phyloP scores from a whole-genome alignment of 441 rosid species.

The Flueggea neowawraea region DNA sequence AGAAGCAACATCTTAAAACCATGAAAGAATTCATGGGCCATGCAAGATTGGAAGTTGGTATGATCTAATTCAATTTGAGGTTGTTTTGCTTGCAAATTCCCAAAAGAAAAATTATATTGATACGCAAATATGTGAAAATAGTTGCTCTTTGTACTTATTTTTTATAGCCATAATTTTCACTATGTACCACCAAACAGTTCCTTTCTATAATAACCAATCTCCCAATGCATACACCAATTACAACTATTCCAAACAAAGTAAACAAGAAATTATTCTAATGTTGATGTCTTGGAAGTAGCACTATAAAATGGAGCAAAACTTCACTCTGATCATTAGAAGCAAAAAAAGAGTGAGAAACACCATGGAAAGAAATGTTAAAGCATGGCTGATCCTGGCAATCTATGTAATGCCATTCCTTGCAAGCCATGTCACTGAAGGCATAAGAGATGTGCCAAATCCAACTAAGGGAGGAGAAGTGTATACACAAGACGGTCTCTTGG shows the following conservation, averaged over 20 bases:
- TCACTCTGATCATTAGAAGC: neutral
- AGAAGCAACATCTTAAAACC: too few species aligned
- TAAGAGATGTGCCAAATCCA: slow-evolving; percentile 6
- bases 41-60: too few species aligned
- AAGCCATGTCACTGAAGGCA: slow-evolving; percentile 6
- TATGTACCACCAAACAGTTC: neutral
- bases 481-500: slow-evolving; percentile 13
- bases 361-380: slow-evolving; percentile 16
- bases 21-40: too few species aligned
- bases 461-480: slow-evolving; percentile 4
- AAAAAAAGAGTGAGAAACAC: neutral
- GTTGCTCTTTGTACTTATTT: too few species aligned
- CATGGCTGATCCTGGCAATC: slow-evolving; percentile 8
- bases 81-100: too few species aligned
- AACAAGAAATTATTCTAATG: neutral
- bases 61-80: too few species aligned
- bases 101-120: too few species aligned
- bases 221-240: neutral
- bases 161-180: neutral
- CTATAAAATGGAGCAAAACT: neutral
- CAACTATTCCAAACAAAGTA: neutral
- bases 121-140: too few species aligned
- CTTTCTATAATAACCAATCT: neutral
- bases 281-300: neutral
- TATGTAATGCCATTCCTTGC: slow-evolving; percentile 1